Percentiles rank a stretch among this genome's conserved stretches.
phyloP scores from a whole-genome alignment of 768 basidiomycete species.

The Phylloporus arenicola region DNA sequence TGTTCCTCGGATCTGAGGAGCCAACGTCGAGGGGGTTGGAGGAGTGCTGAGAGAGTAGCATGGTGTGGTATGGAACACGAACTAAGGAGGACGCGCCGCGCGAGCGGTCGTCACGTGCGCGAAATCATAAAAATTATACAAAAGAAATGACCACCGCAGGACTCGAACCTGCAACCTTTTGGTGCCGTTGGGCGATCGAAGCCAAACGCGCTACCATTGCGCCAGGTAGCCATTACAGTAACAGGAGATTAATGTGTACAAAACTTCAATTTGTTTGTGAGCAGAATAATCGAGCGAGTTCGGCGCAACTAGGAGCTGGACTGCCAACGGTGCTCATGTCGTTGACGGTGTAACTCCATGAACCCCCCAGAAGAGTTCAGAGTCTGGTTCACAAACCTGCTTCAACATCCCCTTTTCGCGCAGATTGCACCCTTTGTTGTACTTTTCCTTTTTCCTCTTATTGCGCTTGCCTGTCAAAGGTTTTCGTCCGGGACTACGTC shows the following conservation, averaged over 20 bases:
- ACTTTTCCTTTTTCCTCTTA: constrained; percentile 41
- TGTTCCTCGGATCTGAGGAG: constrained; percentile 54
- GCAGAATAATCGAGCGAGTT: constrained; percentile 18
- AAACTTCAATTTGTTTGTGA: neutral
- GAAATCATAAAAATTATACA: neutral
- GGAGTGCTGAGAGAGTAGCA: constrained; percentile 60
- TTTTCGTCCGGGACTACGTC: constrained; percentile 25
- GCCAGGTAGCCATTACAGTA: constrained; percentile 60
- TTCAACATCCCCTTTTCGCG: constrained; percentile 38
- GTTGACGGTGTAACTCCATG: constrained; percentile 37
- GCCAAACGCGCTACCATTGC: constrained; percentile 96
- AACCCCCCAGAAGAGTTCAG: constrained; percentile 38
- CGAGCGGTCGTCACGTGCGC: constrained; percentile 24
- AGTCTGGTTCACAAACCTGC: constrained; percentile 36
- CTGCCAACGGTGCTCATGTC: constrained; percentile 25
- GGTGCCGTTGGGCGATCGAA: constrained; percentile 75
- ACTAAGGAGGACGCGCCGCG: neutral
- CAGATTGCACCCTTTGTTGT: constrained; percentile 56
- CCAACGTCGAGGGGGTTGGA: constrained; percentile 69
- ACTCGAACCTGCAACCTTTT: constrained; percentile 97
- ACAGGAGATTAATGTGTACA: accelerated
- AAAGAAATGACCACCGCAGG: constrained; percentile 76
- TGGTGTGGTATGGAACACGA: constrained; percentile 28
- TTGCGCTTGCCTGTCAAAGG: constrained; percentile 30
- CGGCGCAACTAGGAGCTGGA: constrained; percentile 9